These are phyloP conservation scores for Leersia perrieri DNA, from an alignment of 176 grass and related monocot genomes.

Conservation along the genomic window DNA sequence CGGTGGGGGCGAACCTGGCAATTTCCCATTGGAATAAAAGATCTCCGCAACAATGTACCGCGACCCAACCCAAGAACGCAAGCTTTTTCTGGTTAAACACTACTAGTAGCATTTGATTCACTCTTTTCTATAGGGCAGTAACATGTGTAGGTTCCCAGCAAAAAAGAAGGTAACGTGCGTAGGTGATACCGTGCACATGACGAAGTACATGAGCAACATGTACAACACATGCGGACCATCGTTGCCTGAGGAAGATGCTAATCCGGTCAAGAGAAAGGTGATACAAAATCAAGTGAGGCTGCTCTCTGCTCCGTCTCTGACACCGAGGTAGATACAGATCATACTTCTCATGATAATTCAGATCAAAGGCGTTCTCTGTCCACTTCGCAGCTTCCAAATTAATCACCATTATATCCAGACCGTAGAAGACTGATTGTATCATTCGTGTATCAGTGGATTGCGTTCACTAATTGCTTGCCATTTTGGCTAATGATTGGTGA, in stretches of 20 bases:
- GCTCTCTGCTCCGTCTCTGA: background rate
- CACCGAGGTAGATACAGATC: background rate
- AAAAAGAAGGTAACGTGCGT: background rate
- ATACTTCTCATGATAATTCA: background rate
- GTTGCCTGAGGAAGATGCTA: background rate
- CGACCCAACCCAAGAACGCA: too few relatives aligned
- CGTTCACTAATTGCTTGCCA: background rate
- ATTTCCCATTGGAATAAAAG: background rate
- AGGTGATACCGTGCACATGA: background rate
- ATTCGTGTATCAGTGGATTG: background rate
- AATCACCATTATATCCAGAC: background rate
- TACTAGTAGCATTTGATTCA: too few relatives aligned
- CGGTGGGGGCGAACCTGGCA: background rate
- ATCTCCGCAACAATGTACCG: background rate
- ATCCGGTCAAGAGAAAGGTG: background rate
- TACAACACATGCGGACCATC: background rate
- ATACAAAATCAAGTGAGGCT: background rate
- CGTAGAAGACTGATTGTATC: background rate
- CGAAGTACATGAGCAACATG: background rate
- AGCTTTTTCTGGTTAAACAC: too few relatives aligned
- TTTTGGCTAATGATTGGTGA: background rate
- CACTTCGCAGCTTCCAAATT: constrained; percentile 1
- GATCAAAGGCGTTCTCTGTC: constrained; percentile 8
- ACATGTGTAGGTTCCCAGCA: background rate
- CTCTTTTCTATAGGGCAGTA: too few relatives aligned